phyloP scores from a whole-genome alignment of 495 filamentous ascomycete genomes.

The Trichoderma erinaceum region DNA sequence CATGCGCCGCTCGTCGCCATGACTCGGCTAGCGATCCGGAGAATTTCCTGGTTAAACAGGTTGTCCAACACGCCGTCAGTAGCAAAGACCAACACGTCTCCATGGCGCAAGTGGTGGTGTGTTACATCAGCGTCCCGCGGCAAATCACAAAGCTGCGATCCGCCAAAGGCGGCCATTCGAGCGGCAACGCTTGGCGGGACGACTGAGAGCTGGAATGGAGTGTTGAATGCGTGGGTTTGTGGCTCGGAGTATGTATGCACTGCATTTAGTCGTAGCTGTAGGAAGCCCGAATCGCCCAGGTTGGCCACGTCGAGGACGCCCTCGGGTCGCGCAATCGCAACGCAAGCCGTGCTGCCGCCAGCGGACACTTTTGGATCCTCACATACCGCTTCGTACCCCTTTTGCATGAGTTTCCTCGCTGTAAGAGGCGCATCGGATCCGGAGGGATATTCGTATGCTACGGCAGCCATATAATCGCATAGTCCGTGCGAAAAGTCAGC shows the following conservation, averaged over 20 bases:
- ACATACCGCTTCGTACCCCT: constrained; percentile 74
- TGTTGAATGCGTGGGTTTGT: constrained; percentile 97
- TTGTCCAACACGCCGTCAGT: constrained; percentile 98
- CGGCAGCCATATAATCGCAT: constrained; percentile 80
- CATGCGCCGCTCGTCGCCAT: constrained; percentile 74
- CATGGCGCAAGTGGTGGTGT: constrained; percentile 69
- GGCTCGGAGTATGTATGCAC: constrained; percentile 75
- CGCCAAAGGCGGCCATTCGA: constrained; percentile 73
- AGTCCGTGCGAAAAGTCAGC: constrained; percentile 94
- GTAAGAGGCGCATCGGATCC: constrained; percentile 35
- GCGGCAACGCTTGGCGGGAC: constrained; percentile 72
- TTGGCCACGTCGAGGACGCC: constrained; percentile 84
- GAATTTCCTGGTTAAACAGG: constrained; percentile 79
- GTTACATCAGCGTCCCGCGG: constrained; percentile 80
- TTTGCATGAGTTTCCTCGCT: constrained; percentile 68
- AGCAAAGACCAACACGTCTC: constrained; percentile 85
- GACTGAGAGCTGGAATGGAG: constrained; percentile 87
- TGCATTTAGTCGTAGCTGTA: constrained; percentile 74
- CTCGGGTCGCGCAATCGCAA: constrained; percentile 63
- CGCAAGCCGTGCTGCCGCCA: constrained; percentile 84
- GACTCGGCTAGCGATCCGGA: constrained; percentile 65
- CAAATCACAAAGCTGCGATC: constrained; percentile 69
- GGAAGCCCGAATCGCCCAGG: constrained; percentile 94
- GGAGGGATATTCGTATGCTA: constrained; percentile 50
- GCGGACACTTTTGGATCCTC: constrained; percentile 64